phyloP scores from a whole-genome alignment of 139 green algal genomes.

The Chlamydomonas incerta region DNA sequence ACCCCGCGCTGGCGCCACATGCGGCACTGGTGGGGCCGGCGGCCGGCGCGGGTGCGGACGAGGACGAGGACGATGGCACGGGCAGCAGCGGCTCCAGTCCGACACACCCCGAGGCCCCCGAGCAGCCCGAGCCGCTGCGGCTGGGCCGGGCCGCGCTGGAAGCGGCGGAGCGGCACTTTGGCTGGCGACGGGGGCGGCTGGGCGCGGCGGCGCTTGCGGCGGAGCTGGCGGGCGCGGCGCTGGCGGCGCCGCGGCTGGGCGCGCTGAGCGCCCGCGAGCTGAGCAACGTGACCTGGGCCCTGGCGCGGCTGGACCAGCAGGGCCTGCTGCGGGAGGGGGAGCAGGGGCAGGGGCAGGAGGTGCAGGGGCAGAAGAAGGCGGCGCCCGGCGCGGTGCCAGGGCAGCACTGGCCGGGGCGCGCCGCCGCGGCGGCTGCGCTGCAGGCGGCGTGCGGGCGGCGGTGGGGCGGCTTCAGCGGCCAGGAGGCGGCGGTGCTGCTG shows the following conservation, averaged over 20 bases:
- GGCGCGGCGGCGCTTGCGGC: background rate
- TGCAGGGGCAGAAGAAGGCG: no score
- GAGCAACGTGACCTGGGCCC: conserved; percentile 25
- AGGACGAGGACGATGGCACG: no score
- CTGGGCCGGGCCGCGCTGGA: no score
- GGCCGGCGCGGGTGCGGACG: no score
- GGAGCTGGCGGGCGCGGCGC: background rate
- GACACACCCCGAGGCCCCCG: no score
- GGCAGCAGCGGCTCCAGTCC: no score
- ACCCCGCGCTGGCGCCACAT: background rate
- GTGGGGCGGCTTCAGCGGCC: background rate
- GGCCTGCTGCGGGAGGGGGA: background rate
- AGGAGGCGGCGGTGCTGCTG: conserved; percentile 16
- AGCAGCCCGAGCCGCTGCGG: no score
- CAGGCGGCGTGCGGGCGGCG: background rate
- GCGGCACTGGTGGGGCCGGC: no score
- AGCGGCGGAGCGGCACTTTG: no score
- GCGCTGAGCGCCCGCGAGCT: conserved; percentile 12
- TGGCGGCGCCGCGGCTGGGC: background rate
- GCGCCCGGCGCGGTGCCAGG: no score
- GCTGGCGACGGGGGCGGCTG: no score
- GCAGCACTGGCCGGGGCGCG: no score
- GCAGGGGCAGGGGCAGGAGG: background rate
- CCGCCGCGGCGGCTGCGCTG: background rate
- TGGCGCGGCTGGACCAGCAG: background rate